Evolutionary conservation across 495 filamentous ascomycete genomes (phyloP).

Genomic region (Penicillium steckii): DNA sequence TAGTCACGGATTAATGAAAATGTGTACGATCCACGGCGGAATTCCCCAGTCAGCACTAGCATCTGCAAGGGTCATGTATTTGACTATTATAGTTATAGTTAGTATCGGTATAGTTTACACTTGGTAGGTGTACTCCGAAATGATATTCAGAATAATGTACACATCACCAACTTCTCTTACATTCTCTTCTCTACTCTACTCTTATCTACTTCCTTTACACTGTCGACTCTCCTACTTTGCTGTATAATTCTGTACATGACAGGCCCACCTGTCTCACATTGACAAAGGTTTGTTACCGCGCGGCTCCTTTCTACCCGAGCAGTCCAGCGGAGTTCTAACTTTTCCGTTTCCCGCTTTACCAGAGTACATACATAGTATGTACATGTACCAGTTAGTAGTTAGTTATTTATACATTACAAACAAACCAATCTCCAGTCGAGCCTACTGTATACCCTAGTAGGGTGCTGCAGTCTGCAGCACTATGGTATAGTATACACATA

Average conservation of each 20-base stretch:
- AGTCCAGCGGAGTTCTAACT: constrained; percentile 23
- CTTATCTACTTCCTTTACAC: background rate
- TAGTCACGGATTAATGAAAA: too few species aligned
- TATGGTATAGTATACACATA: too few species aligned
- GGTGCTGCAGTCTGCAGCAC: too few species aligned
- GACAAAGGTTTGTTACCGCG: constrained; percentile 23
- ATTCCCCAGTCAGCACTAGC: constrained; percentile 21
- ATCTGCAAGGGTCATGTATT: constrained; percentile 8
- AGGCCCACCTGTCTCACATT: background rate
- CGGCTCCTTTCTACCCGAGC: constrained; percentile 25
- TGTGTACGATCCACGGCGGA: constrained; percentile 4
- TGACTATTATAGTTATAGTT: background rate
- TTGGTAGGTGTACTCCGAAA: background rate
- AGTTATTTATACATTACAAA: too few species aligned
- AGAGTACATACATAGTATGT: too few species aligned
- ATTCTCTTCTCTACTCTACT: background rate
- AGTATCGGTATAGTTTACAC: background rate
- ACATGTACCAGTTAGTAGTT: too few species aligned
- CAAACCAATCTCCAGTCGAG: too few species aligned
- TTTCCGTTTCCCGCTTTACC: constrained; percentile 8
- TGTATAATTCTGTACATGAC: too few species aligned
- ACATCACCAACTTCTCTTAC: too few species aligned
- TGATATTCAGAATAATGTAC: too few species aligned
- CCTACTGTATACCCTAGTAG: too few species aligned
- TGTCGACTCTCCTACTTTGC: too few species aligned